Percentiles rank a stretch among this genome's conserved stretches.
phyloP scores from a whole-genome alignment of 495 filamentous ascomycete species.

The Sphaerosporella brunnea region DNA sequence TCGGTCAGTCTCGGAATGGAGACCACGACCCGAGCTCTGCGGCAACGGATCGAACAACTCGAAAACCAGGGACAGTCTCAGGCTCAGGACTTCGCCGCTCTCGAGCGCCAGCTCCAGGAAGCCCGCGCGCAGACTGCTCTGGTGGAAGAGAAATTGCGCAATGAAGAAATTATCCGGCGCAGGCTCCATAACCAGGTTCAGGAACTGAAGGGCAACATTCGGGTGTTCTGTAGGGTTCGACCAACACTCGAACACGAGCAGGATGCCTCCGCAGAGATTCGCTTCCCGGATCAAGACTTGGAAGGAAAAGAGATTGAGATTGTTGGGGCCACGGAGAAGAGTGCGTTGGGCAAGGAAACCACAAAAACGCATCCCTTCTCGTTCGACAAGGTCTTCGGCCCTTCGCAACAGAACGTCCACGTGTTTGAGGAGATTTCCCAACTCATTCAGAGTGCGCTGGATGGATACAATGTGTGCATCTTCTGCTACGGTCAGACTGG shows the following conservation, averaged over 20 bases:
- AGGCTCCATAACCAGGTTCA: conserved; percentile 96
- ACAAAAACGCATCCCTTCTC: conserved; percentile 68
- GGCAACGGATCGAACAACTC: conserved; percentile 65
- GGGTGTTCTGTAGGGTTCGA: conserved; percentile 94
- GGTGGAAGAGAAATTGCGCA: conserved; percentile 65
- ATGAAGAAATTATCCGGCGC: conserved; percentile 75
- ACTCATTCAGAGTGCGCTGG: conserved; percentile 84
- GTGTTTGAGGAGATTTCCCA: conserved; percentile 96
- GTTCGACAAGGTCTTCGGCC: conserved; percentile 87
- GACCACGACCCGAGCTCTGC: conserved; percentile 51
- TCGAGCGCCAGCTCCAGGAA: conserved; percentile 60
- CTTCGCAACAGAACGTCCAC: conserved; percentile 55
- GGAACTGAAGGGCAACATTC: conserved; percentile 97
- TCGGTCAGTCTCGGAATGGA: conserved; percentile 51
- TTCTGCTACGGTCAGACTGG: conserved; percentile 98
- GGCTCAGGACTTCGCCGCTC: conserved; percentile 55
- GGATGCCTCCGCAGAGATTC: conserved; percentile 48
- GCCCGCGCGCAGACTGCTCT: conserved; percentile 49
- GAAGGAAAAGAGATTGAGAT: conserved; percentile 76
- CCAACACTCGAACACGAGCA: conserved; percentile 40
- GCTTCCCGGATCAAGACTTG: conserved; percentile 54
- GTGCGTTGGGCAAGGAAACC: conserved; percentile 53
- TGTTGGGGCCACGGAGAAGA: conserved; percentile 65
- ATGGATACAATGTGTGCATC: conserved; percentile 98
- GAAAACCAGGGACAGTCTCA: conserved; percentile 77